These are phyloP conservation scores for Umbellularia californica DNA, from an alignment of 164 flowering plant genomes.

Conservation along the genomic window DNA sequence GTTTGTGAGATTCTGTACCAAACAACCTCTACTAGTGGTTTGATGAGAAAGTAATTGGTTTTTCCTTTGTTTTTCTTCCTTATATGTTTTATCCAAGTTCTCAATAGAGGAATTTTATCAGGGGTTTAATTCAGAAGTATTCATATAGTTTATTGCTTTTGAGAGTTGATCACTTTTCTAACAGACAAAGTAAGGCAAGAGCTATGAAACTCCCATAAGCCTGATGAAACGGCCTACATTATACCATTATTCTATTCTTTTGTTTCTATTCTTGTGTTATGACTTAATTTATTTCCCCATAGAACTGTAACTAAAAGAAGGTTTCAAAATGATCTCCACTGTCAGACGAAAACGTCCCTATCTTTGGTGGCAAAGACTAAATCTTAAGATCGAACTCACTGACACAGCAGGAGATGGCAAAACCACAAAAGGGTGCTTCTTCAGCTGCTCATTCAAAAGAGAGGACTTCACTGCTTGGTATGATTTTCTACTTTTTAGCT, in stretches of 20 bases:
- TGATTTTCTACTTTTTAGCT: neutral
- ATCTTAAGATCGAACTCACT: neutral
- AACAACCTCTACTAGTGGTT: neutral
- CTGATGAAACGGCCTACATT: neutral
- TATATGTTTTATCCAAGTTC: neutral
- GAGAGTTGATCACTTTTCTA: too few relatives aligned
- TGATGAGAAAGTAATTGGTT: neutral
- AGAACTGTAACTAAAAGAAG: neutral
- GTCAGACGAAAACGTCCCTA: neutral
- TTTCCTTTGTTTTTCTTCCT: neutral
- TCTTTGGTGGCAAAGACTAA: neutral
- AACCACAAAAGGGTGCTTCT: constrained; percentile 33
- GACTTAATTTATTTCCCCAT: neutral
- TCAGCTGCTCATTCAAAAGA: constrained; percentile 29
- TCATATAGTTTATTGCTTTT: neutral
- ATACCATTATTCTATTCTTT: neutral
- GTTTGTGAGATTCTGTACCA: neutral
- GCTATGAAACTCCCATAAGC: too few relatives aligned
- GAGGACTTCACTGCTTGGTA: constrained; percentile 51
- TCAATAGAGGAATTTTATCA: neutral
- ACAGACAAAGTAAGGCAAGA: too few relatives aligned
- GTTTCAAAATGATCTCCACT: neutral
- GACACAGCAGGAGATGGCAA: neutral
- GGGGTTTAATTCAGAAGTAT: constrained; percentile 3
- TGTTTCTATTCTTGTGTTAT: neutral